These are phyloP conservation scores for Aspergillus mulundensis DNA, from an alignment of 495 filamentous ascomycete species.

Conservation along the genomic window DNA sequence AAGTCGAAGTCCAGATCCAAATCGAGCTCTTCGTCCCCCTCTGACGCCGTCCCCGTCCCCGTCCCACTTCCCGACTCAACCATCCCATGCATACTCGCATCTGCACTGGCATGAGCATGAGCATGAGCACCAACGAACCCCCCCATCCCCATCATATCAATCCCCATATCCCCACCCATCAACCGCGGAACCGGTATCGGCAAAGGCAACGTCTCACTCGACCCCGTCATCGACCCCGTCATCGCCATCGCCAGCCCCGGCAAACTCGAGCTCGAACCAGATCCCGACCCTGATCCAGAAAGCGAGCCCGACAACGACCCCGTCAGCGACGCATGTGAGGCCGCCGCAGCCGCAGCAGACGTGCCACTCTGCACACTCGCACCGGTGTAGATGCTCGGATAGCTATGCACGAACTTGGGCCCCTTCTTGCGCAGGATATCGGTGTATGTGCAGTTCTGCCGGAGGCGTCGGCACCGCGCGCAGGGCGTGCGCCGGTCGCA, in stretches of 20 bases:
- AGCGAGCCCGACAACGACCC: background rate
- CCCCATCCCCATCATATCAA: background rate
- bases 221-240: background rate
- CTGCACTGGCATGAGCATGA: background rate
- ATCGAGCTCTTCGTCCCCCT: background rate
- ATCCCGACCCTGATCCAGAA: background rate
- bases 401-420: slow-evolving; percentile 3
- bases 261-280: background rate
- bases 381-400: background rate
- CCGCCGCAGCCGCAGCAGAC: too few species aligned
- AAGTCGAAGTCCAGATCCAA: background rate
- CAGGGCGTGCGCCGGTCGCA: slow-evolving; percentile 3
- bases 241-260: background rate
- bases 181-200: background rate
- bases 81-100: background rate
- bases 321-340: too few species aligned
- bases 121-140: background rate
- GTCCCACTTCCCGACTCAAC: background rate
- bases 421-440: slow-evolving; percentile 3
- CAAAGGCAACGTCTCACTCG: background rate
- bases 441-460: background rate
- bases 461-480: slow-evolving; percentile 1
- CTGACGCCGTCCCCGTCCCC: background rate
- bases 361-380: too few species aligned
- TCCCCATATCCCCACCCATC: background rate